phyloP scores from a whole-genome alignment of 1,284 basidiomycete species.

The Tilletia caries region DNA sequence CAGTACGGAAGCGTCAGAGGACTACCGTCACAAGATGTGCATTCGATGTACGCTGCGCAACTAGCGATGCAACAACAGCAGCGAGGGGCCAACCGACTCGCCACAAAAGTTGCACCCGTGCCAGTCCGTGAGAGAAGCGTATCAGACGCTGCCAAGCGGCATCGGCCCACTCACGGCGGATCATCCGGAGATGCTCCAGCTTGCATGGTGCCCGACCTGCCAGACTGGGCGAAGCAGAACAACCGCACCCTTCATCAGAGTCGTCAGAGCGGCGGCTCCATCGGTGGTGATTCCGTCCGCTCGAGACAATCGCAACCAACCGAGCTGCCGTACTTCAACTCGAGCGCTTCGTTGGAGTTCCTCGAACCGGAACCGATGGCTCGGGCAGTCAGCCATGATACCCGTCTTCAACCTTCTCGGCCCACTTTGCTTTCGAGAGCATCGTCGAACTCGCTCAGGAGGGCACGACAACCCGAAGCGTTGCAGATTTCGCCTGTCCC shows the following conservation, averaged over 20 bases:
- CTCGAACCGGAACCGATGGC: background rate
- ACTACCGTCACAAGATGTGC: background rate
- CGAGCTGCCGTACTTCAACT: background rate
- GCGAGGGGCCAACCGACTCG: too few species aligned
- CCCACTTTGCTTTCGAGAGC: conserved; percentile 1
- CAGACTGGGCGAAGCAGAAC: background rate
- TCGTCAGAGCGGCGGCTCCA: background rate
- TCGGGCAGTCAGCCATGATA: background rate
- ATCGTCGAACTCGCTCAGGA: background rate
- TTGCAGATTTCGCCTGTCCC: background rate
- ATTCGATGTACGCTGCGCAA: background rate
- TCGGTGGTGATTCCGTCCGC: background rate
- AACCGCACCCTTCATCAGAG: background rate
- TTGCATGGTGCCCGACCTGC: background rate
- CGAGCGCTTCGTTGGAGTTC: background rate
- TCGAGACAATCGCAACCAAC: background rate
- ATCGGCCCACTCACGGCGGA: background rate
- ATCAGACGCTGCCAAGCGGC: background rate
- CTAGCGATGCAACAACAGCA: background rate
- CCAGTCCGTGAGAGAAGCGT: background rate
- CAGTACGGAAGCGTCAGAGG: too few species aligned
- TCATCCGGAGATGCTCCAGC: background rate
- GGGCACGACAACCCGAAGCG: background rate
- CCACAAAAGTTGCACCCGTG: too few species aligned
- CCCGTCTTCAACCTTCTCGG: background rate